Evolutionary conservation across 805 yeast genomes (phyloP).

Genomic region (Teunomyces cretensis): DNA sequence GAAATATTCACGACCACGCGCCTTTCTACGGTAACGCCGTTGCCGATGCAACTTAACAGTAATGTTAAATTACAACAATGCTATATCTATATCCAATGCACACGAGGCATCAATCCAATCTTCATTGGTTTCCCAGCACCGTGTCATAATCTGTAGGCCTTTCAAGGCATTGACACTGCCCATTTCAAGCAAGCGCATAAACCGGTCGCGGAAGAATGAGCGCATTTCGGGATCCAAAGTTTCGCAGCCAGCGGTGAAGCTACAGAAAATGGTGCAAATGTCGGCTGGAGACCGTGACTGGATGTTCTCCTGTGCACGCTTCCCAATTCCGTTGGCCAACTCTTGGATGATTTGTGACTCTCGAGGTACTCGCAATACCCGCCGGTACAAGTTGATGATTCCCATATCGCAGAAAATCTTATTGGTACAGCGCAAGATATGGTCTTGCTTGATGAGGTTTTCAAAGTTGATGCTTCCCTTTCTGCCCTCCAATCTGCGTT

Average conservation of each 20-base stretch:
- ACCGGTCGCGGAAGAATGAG: slow-evolving; percentile 37
- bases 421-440: slow-evolving; percentile 47
- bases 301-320: slow-evolving; percentile 36
- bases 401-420: slow-evolving; percentile 54
- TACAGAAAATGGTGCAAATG: slow-evolving; percentile 53
- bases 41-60: not conserved
- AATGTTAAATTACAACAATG: slow-evolving; percentile 35
- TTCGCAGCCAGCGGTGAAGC: slow-evolving; percentile 62
- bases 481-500: slow-evolving; percentile 3
- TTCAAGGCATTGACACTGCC: slow-evolving; percentile 46
- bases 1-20: not conserved
- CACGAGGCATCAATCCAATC: slow-evolving; percentile 53
- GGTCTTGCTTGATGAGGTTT: slow-evolving; percentile 29
- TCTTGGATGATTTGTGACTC: slow-evolving; percentile 49
- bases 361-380: slow-evolving; percentile 51
- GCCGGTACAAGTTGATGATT: slow-evolving; percentile 53
- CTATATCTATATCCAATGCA: slow-evolving; percentile 42
- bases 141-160: slow-evolving; percentile 47
- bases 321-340: slow-evolving; percentile 41
- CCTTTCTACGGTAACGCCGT: no score
- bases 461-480: slow-evolving; percentile 9
- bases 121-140: slow-evolving; percentile 54
- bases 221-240: slow-evolving; percentile 37
- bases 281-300: slow-evolving; percentile 51
- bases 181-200: slow-evolving; percentile 39